These are phyloP conservation scores for Aspergillus piperis DNA, from an alignment of 2,329 filamentous ascomycete genomes.

Conservation along the genomic window DNA sequence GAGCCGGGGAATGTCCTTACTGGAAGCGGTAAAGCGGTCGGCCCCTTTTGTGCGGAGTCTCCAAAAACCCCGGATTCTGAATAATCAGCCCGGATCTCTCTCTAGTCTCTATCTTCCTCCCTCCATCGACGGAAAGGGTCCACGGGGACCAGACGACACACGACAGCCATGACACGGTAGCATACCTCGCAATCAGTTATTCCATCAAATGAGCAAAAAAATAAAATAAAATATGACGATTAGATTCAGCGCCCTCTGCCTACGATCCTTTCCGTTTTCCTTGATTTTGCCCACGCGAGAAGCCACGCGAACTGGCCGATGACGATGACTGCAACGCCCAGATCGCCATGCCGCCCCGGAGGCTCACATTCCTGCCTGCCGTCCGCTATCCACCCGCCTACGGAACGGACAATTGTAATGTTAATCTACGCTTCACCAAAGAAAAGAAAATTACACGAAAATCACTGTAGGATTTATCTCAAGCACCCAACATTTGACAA, in stretches of 20 bases:
- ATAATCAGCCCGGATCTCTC: slow-evolving; percentile 10
- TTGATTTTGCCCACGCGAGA: slow-evolving; percentile 16
- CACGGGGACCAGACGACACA: neutral
- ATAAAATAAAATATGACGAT: slow-evolving; percentile 13
- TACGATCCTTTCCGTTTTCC: slow-evolving; percentile 7
- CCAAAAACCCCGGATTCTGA: slow-evolving; percentile 23
- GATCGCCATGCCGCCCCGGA: slow-evolving; percentile 6
- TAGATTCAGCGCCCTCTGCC: neutral
- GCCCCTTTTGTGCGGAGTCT: slow-evolving; percentile 19
- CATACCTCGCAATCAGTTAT: neutral
- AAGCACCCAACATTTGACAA: too few species aligned
- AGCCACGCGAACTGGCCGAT: slow-evolving; percentile 9
- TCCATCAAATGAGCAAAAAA: slow-evolving; percentile 6
- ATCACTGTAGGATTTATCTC: too few species aligned
- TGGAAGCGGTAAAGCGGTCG: neutral
- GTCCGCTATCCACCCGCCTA: neutral
- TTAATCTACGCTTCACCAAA: too few species aligned
- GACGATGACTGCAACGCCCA: neutral
- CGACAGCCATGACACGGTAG: slow-evolving; percentile 10
- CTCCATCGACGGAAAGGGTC: neutral
- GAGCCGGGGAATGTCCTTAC: slow-evolving; percentile 11
- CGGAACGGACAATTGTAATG: neutral
- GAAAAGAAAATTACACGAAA: too few species aligned
- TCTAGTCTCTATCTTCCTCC: too few species aligned
- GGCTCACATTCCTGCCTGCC: neutral